Conservation (phyloP, 23 red algal genomes). For the Gracilariopsis chorda region DNA sequence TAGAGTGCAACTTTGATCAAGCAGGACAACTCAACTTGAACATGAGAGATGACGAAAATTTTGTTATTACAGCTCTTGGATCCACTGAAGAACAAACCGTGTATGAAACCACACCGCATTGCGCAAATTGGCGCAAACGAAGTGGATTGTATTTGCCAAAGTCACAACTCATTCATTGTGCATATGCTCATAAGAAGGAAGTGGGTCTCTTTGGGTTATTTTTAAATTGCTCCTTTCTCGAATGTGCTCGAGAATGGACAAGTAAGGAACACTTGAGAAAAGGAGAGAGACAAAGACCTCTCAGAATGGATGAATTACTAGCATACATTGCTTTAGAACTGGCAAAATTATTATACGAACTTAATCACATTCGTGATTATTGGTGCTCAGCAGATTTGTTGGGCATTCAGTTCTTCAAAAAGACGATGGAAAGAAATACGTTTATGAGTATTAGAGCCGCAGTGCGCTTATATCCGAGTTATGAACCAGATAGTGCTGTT, state of each 20-base stretch:
- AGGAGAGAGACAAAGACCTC: not conserved
- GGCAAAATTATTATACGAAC: not conserved
- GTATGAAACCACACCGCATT: not conserved
- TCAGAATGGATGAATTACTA: not conserved
- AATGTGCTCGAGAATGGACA: not conserved
- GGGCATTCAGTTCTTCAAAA: not conserved
- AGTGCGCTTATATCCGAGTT: not conserved
- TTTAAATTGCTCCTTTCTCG: not conserved
- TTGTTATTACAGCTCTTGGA: not conserved
- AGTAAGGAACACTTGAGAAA: not conserved
- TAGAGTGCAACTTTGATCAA: not conserved
- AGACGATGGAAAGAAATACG: not conserved
- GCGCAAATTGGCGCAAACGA: not conserved
- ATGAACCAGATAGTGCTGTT: not conserved
- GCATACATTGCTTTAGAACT: slow-evolving; percentile 3
- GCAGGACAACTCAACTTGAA: not conserved
- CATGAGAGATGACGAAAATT: not conserved
- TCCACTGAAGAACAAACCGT: not conserved
- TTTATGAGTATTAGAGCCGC: not conserved
- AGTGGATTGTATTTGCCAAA: not conserved
- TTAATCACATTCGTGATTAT: not conserved
- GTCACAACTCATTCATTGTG: not conserved
- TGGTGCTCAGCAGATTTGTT: not conserved
- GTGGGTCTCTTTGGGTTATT: not conserved
- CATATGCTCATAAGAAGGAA: not conserved